Evolutionary conservation across 2,329 filamentous ascomycete genomes (phyloP), one percentile per base, ranked within the genome.

Genomic region (Fusarium sp.): DNA sequence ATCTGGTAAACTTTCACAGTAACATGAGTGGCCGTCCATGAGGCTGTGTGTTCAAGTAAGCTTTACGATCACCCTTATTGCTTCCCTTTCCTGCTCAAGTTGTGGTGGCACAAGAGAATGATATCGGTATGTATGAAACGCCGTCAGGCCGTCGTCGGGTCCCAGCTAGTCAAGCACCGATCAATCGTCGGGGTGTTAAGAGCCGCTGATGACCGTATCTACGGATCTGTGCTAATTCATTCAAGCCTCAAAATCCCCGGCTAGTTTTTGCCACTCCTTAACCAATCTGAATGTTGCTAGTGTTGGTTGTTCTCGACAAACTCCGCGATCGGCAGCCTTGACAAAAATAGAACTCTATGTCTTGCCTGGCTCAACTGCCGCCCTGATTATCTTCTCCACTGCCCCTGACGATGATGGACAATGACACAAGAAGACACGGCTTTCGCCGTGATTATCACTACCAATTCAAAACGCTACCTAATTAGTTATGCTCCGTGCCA

Each of bases 351-450:
- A 70, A 54, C 38, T 47, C 44, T 23, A 28, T 28, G 23, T 14
- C 28, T 34, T 40, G 47, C 34, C 56, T 51, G 44, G 44, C 45
- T 59, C 39, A 64, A 67, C 52, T 68, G 32, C 53, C 53, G 66
- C 66, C 65, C 68, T 69, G 68, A 70, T 54, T 57, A 69, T 68
- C 61, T 51, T 63, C 68, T 56, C 68, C 68, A 67, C 67, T 54
- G 48, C 68, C 68, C 68, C 68, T 70, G 68, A 70, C 68, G 65
- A 70, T 70, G 66, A 60, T 56, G 48, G 46, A 51, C 40, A 54
- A 63, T 53, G 52, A 49, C 48, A 45, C 30, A 51, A 46, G 42
- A 24, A 46, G 34, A 52, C 49, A 49, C 51, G 62, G 52, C 42
- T 26, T 62, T 57, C 28, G 51, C 48, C 56, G 48, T 26, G 44